These are phyloP conservation scores for Entonaema liquescens DNA, from an alignment of 495 filamentous ascomycete species.

Conservation along the genomic window DNA sequence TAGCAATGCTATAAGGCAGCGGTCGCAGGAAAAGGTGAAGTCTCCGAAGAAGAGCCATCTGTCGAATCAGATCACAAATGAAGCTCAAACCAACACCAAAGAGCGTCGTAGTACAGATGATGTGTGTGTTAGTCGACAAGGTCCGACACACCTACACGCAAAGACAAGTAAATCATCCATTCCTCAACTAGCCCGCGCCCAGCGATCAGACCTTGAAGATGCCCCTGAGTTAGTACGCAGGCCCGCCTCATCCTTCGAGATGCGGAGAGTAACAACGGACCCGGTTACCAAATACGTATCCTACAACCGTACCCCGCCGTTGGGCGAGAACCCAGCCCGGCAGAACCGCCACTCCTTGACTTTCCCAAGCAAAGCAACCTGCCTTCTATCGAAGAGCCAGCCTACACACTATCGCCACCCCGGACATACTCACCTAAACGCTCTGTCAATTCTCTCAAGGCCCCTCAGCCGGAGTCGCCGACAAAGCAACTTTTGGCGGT, in stretches of 20 bases:
- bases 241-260: slow-evolving; percentile 42
- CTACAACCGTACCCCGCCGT: slow-evolving; percentile 18
- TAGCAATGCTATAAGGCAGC: slow-evolving; percentile 9
- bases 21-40: slow-evolving; percentile 13
- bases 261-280: slow-evolving; percentile 29
- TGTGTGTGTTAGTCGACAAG: slow-evolving; percentile 10
- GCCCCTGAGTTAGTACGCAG: slow-evolving; percentile 30
- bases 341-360: slow-evolving; percentile 29
- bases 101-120: background rate
- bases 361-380: slow-evolving; percentile 22
- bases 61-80: slow-evolving; percentile 4
- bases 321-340: slow-evolving; percentile 19
- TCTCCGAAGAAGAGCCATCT: slow-evolving; percentile 17
- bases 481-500: slow-evolving; percentile 45
- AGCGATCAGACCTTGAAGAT: background rate
- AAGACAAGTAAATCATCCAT: slow-evolving; percentile 13
- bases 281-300: slow-evolving; percentile 13
- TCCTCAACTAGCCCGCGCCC: background rate
- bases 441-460: slow-evolving; percentile 40
- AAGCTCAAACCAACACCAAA: background rate
- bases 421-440: slow-evolving; percentile 38
- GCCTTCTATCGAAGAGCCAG: slow-evolving; percentile 24
- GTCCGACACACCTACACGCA: background rate
- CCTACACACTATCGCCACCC: slow-evolving; percentile 15
- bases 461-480: slow-evolving; percentile 38